These are phyloP conservation scores for Bruguiera hainesii DNA, from an alignment of 441 rosid genomes.

Conservation along the genomic window DNA sequence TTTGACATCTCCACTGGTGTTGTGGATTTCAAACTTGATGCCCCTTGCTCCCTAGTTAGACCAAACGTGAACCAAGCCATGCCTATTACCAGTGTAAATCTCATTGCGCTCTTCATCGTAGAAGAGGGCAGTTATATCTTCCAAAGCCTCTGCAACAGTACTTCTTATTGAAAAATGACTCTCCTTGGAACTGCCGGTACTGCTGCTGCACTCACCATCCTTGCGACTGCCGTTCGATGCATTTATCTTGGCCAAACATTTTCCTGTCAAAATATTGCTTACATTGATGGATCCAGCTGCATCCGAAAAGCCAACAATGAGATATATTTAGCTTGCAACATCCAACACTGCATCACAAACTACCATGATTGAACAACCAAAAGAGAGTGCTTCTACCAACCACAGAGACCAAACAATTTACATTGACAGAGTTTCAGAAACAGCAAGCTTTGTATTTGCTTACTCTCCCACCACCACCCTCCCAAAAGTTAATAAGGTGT, in stretches of 20 bases:
- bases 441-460: too few relatives aligned
- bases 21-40: not conserved
- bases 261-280: slow-evolving; percentile 93
- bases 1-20: not conserved
- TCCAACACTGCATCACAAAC: too few relatives aligned
- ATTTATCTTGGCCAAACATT: slow-evolving; percentile 86
- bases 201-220: slow-evolving; percentile 43
- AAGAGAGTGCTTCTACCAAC: not conserved
- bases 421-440: too few relatives aligned
- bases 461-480: too few relatives aligned
- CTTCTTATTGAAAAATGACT: slow-evolving; percentile 39
- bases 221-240: slow-evolving; percentile 51
- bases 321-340: not conserved
- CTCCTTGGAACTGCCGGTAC: slow-evolving; percentile 27
- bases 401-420: not conserved
- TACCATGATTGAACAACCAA: not conserved
- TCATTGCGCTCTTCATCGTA: slow-evolving; percentile 96
- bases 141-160: slow-evolving; percentile 78
- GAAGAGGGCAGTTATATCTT: slow-evolving; percentile 92
- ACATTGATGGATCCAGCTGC: slow-evolving; percentile 90
- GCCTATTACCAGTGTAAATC: slow-evolving; percentile 86
- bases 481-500: too few relatives aligned
- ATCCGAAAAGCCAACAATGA: slow-evolving; percentile 22
- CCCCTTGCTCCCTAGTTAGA: slow-evolving; percentile 43
- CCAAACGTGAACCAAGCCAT: slow-evolving; percentile 93